Evolutionary conservation across 306 rosid genomes (phyloP), one percentile per base, ranked within the genome.

Genomic region (Astragalus membranaceus): DNA sequence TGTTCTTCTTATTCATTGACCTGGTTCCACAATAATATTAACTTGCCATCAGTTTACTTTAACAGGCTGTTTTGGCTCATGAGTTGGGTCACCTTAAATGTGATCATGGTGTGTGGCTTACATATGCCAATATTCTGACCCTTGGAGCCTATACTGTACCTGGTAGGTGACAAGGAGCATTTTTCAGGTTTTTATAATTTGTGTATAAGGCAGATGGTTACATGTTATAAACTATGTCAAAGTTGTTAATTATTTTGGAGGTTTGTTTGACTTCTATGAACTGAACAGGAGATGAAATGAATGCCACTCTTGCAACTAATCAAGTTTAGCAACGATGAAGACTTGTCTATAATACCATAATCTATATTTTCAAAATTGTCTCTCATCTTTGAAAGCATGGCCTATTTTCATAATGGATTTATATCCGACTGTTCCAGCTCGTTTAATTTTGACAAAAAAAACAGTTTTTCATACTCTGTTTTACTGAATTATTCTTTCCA

Each of bases 81-180:
- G 99, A 94, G 76, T 78, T 94, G 87, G 99, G 97, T 52, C 97
- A 94, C 81, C 79, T 94, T 81, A 94, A 94, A 85, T 94, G 99
- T 53, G 96, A 90, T 80, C 99, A 91, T 80, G 99, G 99, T 64
- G 86, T 94, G 72, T 94, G 99, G 97, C 96, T 94, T 60, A 94
- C 99, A 20, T 85, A 91, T 73, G 96, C 97, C 2, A 94, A 94
- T 89, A 94, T 94, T 79, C 88, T 94, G 73, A 88, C 99, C 64
- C 81, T 94, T 58, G 99, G 99, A 81, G 99, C 96, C 69, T 84
- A 94, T 79, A 63, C 76, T 29, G 72, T 94, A 53, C 99, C 97
- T 60, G 99, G 97, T 90, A 82, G 63, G 95, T 69, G 73, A 75
- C 46, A 59, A 44, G 44, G 78, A 70, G 70, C 32, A 10, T 10